phyloP scores from a whole-genome alignment of 768 basidiomycete species.

The Leccinum boreale region DNA sequence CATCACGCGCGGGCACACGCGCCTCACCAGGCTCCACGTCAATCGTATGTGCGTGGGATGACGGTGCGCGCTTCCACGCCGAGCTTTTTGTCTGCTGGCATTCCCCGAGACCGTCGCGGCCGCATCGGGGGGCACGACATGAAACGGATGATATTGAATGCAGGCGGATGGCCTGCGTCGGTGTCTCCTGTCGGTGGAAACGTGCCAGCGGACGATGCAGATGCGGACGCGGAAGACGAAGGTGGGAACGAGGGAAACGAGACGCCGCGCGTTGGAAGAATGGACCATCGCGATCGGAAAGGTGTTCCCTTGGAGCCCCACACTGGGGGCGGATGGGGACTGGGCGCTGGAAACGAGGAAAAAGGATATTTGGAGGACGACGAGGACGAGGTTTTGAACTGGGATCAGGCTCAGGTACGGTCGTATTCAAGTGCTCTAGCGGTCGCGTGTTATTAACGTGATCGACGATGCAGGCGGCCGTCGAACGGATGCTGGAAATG shows the following conservation, averaged over 20 bases:
- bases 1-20: slow-evolving; percentile 30
- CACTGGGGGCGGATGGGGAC: slow-evolving; percentile 75
- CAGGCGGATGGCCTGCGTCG: slow-evolving; percentile 22
- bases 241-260: slow-evolving; percentile 52
- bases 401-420: slow-evolving; percentile 67
- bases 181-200: slow-evolving; percentile 7
- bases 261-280: slow-evolving; percentile 50
- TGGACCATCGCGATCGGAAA: slow-evolving; percentile 29
- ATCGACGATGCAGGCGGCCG: slow-evolving; percentile 39
- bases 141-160: slow-evolving; percentile 28
- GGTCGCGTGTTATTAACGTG: background rate
- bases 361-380: slow-evolving; percentile 59
- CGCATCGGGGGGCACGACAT: slow-evolving; percentile 51
- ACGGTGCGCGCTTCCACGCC: slow-evolving; percentile 38
- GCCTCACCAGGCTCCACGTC: slow-evolving; percentile 30
- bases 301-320: slow-evolving; percentile 20
- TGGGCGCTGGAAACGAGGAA: slow-evolving; percentile 59
- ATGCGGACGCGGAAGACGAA: slow-evolving; percentile 31
- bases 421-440: background rate
- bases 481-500: slow-evolving; percentile 60
- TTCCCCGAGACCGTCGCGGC: slow-evolving; percentile 76
- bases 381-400: slow-evolving; percentile 60
- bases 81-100: slow-evolving; percentile 68
- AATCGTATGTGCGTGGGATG: slow-evolving; percentile 26
- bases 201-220: slow-evolving; percentile 23